Base-by-base conservation (phyloP, 2,329 filamentous ascomycete genomes). In the Fulvia fulva region DNA sequence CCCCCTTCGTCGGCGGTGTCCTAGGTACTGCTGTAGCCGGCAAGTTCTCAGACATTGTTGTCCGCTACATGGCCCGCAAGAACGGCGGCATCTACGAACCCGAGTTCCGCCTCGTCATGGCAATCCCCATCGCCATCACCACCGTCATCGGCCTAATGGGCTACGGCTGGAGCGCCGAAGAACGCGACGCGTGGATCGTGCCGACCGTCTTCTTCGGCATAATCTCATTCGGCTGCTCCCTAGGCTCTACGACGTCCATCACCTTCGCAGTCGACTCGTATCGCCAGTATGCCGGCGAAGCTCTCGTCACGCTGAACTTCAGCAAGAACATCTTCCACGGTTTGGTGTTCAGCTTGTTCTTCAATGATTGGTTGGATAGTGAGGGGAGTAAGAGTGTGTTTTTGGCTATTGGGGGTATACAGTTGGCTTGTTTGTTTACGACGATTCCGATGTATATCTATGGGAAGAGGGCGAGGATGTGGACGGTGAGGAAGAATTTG, bases 71-170 rank as follows among this genome's bases (percentile, higher is more conserved):
- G 88, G 83, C 90, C 1, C 83, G 87, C 34, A 86, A 87, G 26
- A 97, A 97, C 66, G 91, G 90, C n/a, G 93, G 93, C 1, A 79
- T 97, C 2, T 97, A 97, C 72, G 93, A 97, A 73, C 93, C 93
- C 0, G 93, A 97, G 73, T 97, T 95, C 70, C 85, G 92, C 6
- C 82, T 96, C 0, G 82, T 96, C 45, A 96, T 97, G 93, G 90
- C 86, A 0, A 75, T 87, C 2, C 93, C 92, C 0, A 87, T 97
- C 30, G 79, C 87, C 0, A 68, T 97, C 55, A 85, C 86, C 3
- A 97, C 92, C 0, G 85, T 87, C 1, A 85, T 93, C 30, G 94
- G 94, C 0, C 82, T 97, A 16, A 96, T 97, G 86, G 93, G 91
- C 1, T 97, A 94, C 69, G 93, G 93, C n/a, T 97, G 93, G 94